These are phyloP conservation scores for Penicillium egyptiacum DNA, from an alignment of 495 filamentous ascomycete species.

Conservation along the genomic window DNA sequence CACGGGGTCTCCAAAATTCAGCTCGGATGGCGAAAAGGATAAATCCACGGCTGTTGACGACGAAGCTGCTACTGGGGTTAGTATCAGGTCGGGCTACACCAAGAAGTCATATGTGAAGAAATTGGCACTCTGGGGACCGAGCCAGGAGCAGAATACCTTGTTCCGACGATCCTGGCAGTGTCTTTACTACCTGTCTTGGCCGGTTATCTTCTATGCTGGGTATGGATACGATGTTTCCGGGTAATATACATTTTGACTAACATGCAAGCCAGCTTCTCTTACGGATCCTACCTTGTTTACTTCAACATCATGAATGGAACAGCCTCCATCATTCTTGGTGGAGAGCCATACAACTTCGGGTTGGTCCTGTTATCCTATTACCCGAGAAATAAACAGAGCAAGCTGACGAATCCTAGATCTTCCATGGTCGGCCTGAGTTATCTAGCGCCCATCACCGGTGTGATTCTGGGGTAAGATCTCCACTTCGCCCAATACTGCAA, in stretches of 20 bases:
- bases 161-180: constrained; percentile 38
- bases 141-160: constrained; percentile 55
- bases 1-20: constrained; percentile 9
- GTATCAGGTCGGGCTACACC: not conserved
- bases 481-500: not conserved
- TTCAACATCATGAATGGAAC: constrained; percentile 70
- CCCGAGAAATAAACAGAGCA: not conserved
- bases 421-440: constrained; percentile 65
- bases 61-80: too few species aligned
- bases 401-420: constrained; percentile 32
- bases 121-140: constrained; percentile 48
- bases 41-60: constrained; percentile 17
- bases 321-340: constrained; percentile 58
- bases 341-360: constrained; percentile 56
- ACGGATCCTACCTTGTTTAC: constrained; percentile 62
- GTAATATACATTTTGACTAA: constrained; percentile 8
- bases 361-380: constrained; percentile 21
- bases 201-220: constrained; percentile 65
- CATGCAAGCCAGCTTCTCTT: constrained; percentile 47
- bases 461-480: constrained; percentile 44
- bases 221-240: constrained; percentile 8
- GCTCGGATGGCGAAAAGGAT: constrained; percentile 24
- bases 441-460: constrained; percentile 57
- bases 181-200: constrained; percentile 53
- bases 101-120: constrained; percentile 54